A percentile compares a stretch with the other conserved stretches of the same genome.
These are phyloP conservation scores for Debaryomyces udenii DNA, from an alignment of 1,139 yeast genomes.

Conservation along the genomic window DNA sequence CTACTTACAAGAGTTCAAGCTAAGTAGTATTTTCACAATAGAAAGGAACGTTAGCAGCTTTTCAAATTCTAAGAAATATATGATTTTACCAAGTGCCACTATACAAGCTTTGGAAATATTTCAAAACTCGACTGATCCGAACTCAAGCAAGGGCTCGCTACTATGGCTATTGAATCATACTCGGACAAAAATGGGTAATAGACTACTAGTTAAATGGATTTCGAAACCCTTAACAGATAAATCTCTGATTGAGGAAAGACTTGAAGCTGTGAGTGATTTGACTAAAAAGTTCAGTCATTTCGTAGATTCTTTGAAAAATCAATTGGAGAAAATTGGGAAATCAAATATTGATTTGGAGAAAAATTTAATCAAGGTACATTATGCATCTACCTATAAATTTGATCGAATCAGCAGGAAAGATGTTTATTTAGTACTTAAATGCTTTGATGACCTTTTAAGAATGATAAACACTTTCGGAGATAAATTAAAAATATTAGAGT, in stretches of 20 bases:
- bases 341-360: conserved; percentile 62
- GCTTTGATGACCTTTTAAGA: conserved; percentile 43
- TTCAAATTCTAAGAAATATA: conserved; percentile 46
- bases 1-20: conserved; percentile 64
- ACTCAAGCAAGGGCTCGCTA: conserved; percentile 64
- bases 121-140: conserved; percentile 57
- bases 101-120: conserved; percentile 75
- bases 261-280: conserved; percentile 66
- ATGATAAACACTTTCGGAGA: conserved; percentile 30
- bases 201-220: conserved; percentile 73
- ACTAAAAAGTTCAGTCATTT: conserved; percentile 46
- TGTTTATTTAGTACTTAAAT: conserved; percentile 58
- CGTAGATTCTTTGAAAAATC: conserved; percentile 53
- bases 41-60: conserved; percentile 55
- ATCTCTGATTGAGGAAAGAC: conserved; percentile 57
- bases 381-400: conserved; percentile 37
- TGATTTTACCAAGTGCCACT: conserved; percentile 73
- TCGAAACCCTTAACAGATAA: conserved; percentile 65
- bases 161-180: conserved; percentile 83
- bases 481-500: conserved; percentile 15
- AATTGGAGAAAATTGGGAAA: conserved; percentile 39
- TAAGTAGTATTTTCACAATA: conserved; percentile 58
- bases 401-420: conserved; percentile 67
- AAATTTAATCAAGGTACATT: conserved; percentile 67
- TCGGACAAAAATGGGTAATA: conserved; percentile 71